These are phyloP conservation scores for Stromatinia cepivora DNA, from an alignment of 2,329 filamentous ascomycete genomes.

Conservation along the genomic window DNA sequence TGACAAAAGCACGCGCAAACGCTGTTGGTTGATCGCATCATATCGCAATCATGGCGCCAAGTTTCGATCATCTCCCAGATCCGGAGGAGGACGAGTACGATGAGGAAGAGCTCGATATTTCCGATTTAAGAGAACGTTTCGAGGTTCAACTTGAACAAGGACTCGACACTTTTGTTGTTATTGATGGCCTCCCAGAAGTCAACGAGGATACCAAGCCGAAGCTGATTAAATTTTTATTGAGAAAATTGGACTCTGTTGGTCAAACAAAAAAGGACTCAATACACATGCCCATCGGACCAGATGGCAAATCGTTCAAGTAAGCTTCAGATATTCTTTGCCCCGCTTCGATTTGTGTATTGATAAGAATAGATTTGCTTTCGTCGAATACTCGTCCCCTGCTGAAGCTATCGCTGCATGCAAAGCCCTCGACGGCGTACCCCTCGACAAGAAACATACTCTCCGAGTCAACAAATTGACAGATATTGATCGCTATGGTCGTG, in stretches of 20 bases:
- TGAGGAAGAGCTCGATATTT: constrained; percentile 93
- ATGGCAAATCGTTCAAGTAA: constrained; percentile 83
- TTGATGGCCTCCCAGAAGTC: constrained; percentile 90
- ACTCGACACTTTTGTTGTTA: constrained; percentile 92
- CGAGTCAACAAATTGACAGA: constrained; percentile 98
- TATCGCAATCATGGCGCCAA: constrained; percentile 75
- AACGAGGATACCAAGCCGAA: constrained; percentile 89
- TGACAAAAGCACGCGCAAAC: constrained; percentile 23
- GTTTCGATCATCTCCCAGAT: constrained; percentile 89
- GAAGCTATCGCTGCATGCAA: constrained; percentile 90
- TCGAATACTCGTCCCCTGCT: constrained; percentile 88
- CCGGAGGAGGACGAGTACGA: constrained; percentile 84
- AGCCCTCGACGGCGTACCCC: constrained; percentile 78
- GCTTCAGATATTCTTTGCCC: constrained; percentile 38
- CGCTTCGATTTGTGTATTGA: constrained; percentile 9
- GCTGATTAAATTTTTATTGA: constrained; percentile 92
- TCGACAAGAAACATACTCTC: constrained; percentile 96
- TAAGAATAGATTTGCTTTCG: constrained; percentile 79
- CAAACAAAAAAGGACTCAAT: constrained; percentile 83
- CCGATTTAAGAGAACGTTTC: constrained; percentile 89
- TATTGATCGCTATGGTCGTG: constrained; percentile 91
- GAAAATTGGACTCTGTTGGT: constrained; percentile 86
- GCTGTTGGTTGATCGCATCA: constrained; percentile 22
- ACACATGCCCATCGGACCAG: constrained; percentile 89
- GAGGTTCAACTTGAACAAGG: constrained; percentile 95